Evolutionary conservation across 2,329 filamentous ascomycete species (phyloP), one percentile per base, ranked within the genome.

Genomic region (Cadophora sp.): DNA sequence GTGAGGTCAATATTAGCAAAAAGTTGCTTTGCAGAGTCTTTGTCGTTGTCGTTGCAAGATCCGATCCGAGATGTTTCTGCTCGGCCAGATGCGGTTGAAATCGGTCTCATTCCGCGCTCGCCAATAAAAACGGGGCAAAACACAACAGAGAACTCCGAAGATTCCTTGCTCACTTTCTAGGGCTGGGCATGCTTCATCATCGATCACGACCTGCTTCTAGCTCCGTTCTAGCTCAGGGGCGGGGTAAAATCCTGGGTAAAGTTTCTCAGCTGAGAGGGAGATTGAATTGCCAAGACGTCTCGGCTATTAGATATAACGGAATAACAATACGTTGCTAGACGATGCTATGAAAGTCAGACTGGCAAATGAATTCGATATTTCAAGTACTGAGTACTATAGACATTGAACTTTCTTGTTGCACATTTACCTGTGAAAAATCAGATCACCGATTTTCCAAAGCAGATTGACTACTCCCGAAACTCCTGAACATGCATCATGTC

Each of bases 171-270:
- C 40, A 43, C 14, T 8, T 19, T 29, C n/a, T n/a, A 31, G 7
- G 51, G 51, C 51, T 55, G 51, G 51, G 26, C 51, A 55, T 31
- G 26, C 51, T 31, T 31, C 51, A 55, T 55, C 26, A 31, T 55
- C 27, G 51, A 31, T 55, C 16, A 29, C 51, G 27, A 7, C 51
- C 27, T 53, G 24, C 50, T 53, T 43, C 40, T 53, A 26, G 50
- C 50, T 29, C 8, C 51, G 14, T 55, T 55, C 51, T 55, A 19
- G 51, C 26, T 31, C 26, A 29, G 27, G 51, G 51, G 51, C 14
- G 9, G 24, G 24, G 50, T 8, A 53, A 27, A 53, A 29, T 53
- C 29, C 24, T 27, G 24, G 50, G 50, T 53, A 53, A 27, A 53
- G 50, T 53, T 53, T 19, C 29, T 53, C 5, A 27, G 4, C 3